A percentile compares a stretch with the other conserved stretches of the same genome.
phyloP scores from a whole-genome alignment of 768 basidiomycete species.

The Neoboletus subvelutipes region DNA sequence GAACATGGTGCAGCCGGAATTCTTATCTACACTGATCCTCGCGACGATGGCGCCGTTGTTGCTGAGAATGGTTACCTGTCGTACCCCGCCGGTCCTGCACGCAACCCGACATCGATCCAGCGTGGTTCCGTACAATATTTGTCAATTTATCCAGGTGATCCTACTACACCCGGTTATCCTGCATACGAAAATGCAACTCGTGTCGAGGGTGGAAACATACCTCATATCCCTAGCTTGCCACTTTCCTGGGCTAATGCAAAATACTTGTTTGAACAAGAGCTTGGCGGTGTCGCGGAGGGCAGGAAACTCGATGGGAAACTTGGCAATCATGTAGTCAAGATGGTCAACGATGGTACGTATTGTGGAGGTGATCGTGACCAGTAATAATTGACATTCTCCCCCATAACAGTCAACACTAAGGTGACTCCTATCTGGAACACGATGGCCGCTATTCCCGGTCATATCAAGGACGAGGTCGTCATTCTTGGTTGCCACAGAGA shows the following conservation, averaged over 20 bases:
- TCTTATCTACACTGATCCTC: slow-evolving; percentile 83
- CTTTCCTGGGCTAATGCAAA: slow-evolving; percentile 85
- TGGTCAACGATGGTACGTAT: slow-evolving; percentile 53
- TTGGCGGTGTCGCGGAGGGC: slow-evolving; percentile 40
- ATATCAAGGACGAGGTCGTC: slow-evolving; percentile 79
- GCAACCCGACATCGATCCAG: slow-evolving; percentile 79
- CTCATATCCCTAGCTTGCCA: slow-evolving; percentile 78
- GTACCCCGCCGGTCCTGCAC: slow-evolving; percentile 79
- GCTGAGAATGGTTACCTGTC: slow-evolving; percentile 71
- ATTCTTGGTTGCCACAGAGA: slow-evolving; percentile 87
- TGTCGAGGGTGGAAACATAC: slow-evolving; percentile 56
- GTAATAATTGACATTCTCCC: not conserved
- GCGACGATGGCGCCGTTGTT: slow-evolving; percentile 81
- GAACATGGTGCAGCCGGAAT: slow-evolving; percentile 77
- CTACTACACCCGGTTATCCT: slow-evolving; percentile 85
- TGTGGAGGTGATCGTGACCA: not conserved
- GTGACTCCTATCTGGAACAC: slow-evolving; percentile 91
- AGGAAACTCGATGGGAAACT: slow-evolving; percentile 46
- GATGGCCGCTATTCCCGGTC: slow-evolving; percentile 80
- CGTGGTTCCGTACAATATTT: slow-evolving; percentile 80
- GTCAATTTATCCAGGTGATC: slow-evolving; percentile 67
- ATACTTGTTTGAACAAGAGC: slow-evolving; percentile 57
- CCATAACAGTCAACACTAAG: slow-evolving; percentile 59
- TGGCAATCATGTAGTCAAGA: slow-evolving; percentile 47
- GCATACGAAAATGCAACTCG: slow-evolving; percentile 82